phyloP scores from a whole-genome alignment of 352 stramenopile genomes.

The Blastocystis sp. region DNA sequence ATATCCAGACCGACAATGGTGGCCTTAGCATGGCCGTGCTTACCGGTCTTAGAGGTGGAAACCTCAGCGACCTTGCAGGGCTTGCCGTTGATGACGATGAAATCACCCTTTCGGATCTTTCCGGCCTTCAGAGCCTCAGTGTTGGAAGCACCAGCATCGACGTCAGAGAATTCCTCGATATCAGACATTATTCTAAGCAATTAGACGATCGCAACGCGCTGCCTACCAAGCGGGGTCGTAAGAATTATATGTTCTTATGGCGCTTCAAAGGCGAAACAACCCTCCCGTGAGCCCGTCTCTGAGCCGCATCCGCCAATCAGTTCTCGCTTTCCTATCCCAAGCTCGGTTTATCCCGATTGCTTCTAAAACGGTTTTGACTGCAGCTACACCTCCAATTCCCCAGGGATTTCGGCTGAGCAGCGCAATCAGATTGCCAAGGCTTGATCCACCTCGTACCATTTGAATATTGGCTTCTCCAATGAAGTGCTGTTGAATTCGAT shows the following conservation, averaged over 20 bases:
- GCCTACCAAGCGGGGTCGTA: background rate
- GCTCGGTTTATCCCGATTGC: too few species aligned
- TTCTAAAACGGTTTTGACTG: too few species aligned
- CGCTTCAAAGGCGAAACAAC: background rate
- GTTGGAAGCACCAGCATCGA: slow-evolving; percentile 91
- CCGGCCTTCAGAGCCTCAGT: slow-evolving; percentile 95
- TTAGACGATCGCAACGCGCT: background rate
- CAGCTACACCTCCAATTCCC: too few species aligned
- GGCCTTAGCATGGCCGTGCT: slow-evolving; percentile 99
- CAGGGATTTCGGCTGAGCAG: too few species aligned
- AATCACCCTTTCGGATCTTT: slow-evolving; percentile 96
- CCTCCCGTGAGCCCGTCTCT: slow-evolving; percentile 41
- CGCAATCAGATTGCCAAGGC: too few species aligned
- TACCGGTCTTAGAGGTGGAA: slow-evolving; percentile 99
- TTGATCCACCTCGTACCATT: too few species aligned
- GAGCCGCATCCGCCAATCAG: background rate
- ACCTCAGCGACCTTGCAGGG: slow-evolving; percentile 94
- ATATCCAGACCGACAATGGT: slow-evolving; percentile 98
- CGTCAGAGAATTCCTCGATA: slow-evolving; percentile 72
- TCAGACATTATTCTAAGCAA: slow-evolving; percentile 58
- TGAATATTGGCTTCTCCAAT: too few species aligned
- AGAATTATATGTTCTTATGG: slow-evolving; percentile 44
- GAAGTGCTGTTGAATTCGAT: too few species aligned
- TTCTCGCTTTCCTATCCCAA: background rate
- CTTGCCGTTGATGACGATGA: slow-evolving; percentile 99